phyloP scores from a whole-genome alignment of 2,329 filamentous ascomycete genomes.

The Coniochaeta sp. region DNA sequence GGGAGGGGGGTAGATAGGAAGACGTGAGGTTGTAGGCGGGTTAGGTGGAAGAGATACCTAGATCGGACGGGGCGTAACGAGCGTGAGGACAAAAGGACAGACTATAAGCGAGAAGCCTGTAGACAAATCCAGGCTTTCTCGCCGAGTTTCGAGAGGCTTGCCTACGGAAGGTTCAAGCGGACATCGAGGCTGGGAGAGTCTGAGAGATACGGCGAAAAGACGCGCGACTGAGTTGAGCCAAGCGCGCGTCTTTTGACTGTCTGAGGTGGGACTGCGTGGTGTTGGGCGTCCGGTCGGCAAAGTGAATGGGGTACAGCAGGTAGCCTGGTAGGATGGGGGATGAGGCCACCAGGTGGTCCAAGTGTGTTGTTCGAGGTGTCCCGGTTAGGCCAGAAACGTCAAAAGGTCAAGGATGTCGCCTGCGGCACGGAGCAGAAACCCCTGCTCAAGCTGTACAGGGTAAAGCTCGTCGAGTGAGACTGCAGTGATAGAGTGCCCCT shows the following conservation, averaged over 20 bases:
- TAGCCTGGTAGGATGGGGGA: neutral
- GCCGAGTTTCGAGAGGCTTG: neutral
- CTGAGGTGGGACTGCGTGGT: conserved; percentile 3
- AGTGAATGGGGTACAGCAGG: too few species aligned
- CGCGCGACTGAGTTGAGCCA: conserved; percentile 19
- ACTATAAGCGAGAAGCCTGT: neutral
- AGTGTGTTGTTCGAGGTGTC: neutral
- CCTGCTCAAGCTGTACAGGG: neutral
- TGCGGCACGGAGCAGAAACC: neutral
- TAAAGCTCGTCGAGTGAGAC: neutral
- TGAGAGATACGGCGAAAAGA: conserved; percentile 10
- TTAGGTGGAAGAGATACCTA: neutral
- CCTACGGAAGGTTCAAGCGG: neutral
- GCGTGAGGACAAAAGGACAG: neutral
- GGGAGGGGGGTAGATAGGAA: neutral
- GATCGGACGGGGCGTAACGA: conserved; percentile 1
- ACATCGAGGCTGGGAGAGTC: conserved; percentile 13
- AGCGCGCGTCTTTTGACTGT: conserved; percentile 26
- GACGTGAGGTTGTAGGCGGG: neutral
- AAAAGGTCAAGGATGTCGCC: neutral
- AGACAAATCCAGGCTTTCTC: neutral
- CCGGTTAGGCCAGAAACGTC: neutral
- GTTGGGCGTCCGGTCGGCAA: neutral
- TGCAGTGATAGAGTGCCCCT: neutral
- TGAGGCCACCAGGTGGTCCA: conserved; percentile 2